A percentile compares a stretch with the other conserved stretches of the same genome.
Conservation (phyloP, 805 yeast species). For the Teunomyces atbi region DNA sequence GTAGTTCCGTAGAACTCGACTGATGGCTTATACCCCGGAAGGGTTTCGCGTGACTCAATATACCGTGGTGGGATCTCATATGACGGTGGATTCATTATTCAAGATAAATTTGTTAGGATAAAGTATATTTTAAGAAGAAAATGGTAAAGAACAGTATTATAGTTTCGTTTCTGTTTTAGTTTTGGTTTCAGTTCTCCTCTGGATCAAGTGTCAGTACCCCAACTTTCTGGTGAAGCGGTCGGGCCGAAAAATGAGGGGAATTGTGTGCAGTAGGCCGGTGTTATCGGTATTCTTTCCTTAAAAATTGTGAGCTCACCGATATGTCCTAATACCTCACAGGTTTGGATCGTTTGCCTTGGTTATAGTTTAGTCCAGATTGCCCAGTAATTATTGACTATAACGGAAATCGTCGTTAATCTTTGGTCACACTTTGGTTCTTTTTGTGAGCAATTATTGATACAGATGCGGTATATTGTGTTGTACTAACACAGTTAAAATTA, state of each 20-base stretch:
- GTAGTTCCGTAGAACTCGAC: slow-evolving; percentile 32
- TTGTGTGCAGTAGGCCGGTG: slow-evolving; percentile 1
- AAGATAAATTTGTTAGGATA: background rate
- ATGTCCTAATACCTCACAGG: background rate
- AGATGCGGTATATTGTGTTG: background rate
- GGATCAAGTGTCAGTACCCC: slow-evolving; percentile 3
- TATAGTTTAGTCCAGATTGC: background rate
- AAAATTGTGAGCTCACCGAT: background rate
- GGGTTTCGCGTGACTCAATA: slow-evolving; percentile 18
- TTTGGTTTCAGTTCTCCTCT: background rate
- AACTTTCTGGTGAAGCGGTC: slow-evolving; percentile 1
- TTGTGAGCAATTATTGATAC: background rate
- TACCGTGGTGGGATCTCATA: slow-evolving; percentile 20
- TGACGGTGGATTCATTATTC: background rate
- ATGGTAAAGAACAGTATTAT: background rate
- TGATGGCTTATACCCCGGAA: slow-evolving; percentile 33
- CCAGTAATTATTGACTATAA: background rate
- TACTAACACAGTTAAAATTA: background rate
- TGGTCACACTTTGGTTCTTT: background rate
- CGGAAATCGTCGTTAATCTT: background rate
- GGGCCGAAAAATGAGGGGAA: background rate
- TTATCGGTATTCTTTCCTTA: background rate
- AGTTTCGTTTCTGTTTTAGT: background rate
- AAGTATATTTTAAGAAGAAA: background rate
- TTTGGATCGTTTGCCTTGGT: background rate